These are phyloP conservation scores for Sistotremastrum niveocremeum DNA, from an alignment of 768 basidiomycete genomes.

Conservation along the genomic window DNA sequence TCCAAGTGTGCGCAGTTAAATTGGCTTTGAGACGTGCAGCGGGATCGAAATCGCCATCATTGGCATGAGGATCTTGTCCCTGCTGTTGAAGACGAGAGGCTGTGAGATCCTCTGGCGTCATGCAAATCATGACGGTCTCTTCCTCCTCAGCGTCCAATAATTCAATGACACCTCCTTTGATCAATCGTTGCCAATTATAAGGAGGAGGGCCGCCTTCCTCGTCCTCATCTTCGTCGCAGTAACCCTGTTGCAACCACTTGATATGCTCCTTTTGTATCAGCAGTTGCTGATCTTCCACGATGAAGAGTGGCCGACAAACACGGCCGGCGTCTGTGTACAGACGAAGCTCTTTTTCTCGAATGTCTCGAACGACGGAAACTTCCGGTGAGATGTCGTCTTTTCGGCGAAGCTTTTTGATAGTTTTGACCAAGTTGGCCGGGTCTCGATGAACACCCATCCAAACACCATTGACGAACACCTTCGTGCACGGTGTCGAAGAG, in stretches of 20 bases:
- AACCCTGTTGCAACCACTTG: conserved; percentile 47
- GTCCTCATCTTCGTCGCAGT: conserved; percentile 45
- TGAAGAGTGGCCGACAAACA: conserved; percentile 93
- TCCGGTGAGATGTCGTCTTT: conserved; percentile 94
- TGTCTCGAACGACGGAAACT: conserved; percentile 95
- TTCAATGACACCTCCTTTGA: conserved; percentile 85
- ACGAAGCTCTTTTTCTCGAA: conserved; percentile 87
- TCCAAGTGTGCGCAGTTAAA: conserved; percentile 83
- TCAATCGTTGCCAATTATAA: conserved; percentile 73
- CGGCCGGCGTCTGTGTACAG: conserved; percentile 95
- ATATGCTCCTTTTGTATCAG: conserved; percentile 76
- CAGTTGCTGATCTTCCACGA: conserved; percentile 86
- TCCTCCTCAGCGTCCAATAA: conserved; percentile 97
- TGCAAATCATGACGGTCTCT: conserved; percentile 98
- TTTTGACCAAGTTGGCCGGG: conserved; percentile 82
- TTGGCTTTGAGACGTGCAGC: conserved; percentile 79
- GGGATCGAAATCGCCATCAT: conserved; percentile 67
- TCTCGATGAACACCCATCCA: conserved; percentile 99
- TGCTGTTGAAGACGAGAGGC: conserved; percentile 56
- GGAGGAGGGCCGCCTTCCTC: conserved; percentile 4
- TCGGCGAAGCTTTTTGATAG: conserved; percentile 81
- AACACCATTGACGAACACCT: conserved; percentile 98
- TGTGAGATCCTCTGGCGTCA: conserved; percentile 94
- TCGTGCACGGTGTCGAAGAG: conserved; percentile 71
- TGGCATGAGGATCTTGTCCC: conserved; percentile 42